These are phyloP conservation scores for Akebia trifoliata DNA, from an alignment of 164 flowering plant species.

Conservation along the genomic window DNA sequence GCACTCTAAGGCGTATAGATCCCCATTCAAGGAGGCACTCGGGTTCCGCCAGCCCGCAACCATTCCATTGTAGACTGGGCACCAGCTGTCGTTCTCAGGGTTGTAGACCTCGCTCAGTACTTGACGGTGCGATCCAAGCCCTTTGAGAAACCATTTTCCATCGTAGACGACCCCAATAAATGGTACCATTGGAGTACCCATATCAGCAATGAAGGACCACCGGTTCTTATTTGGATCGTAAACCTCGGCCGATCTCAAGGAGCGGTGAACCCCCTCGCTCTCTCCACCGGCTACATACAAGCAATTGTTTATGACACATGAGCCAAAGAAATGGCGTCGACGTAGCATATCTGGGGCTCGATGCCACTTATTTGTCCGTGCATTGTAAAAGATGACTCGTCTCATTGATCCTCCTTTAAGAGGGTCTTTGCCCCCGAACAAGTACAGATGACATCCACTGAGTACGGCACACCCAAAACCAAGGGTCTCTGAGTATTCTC, in stretches of 20 bases:
- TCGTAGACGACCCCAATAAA: constrained; percentile 72
- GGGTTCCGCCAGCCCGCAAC: constrained; percentile 84
- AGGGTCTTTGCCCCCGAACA: constrained; percentile 82
- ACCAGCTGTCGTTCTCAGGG: constrained; percentile 67
- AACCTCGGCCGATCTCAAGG: constrained; percentile 74
- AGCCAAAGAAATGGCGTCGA: constrained; percentile 66
- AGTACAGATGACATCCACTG: constrained; percentile 72
- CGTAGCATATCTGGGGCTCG: constrained; percentile 93
- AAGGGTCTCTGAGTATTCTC: constrained; percentile 61
- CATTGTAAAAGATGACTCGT: constrained; percentile 68
- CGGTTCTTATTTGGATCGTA: constrained; percentile 80
- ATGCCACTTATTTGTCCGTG: constrained; percentile 85
- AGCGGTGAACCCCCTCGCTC: constrained; percentile 57
- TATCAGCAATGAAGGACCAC: constrained; percentile 74
- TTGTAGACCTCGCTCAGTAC: constrained; percentile 70
- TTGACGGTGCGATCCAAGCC: constrained; percentile 71
- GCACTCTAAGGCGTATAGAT: constrained; percentile 77
- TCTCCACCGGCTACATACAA: constrained; percentile 90
- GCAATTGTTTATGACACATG: constrained; percentile 85
- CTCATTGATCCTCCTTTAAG: constrained; percentile 82
- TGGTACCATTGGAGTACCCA: constrained; percentile 86
- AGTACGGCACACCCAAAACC: constrained; percentile 88
- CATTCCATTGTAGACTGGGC: constrained; percentile 70
- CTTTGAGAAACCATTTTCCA: constrained; percentile 82
- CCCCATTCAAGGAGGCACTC: constrained; percentile 46